Evolutionary conservation across 768 basidiomycete species (phyloP), one percentile per base, ranked within the genome.

Genomic region (Leccinum rimulosum): DNA sequence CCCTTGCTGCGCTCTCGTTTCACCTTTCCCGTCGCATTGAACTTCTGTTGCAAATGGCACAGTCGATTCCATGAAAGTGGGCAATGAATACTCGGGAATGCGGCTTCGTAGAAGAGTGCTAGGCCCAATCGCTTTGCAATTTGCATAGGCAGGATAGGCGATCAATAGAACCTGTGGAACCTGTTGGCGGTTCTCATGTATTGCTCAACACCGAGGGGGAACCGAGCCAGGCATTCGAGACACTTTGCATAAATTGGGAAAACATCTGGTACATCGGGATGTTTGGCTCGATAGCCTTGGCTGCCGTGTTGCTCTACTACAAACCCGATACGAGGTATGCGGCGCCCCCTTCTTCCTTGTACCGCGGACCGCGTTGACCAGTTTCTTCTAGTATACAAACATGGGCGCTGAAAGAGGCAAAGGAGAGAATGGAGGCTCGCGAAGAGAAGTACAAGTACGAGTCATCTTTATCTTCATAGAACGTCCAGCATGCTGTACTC

Each of bases 321-420:
- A 95, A 95, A 75, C 94, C 94, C 3, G 92, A 96, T 70, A 94
- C 91, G 17, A 93, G 89, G 94, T 94, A 64, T 60, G 89, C 62
- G 4, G 35, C 6, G 2, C 31, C 19, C n/a, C 27, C 12, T 30
- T 10, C 53, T 55, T 51, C 35, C 50, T 56, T 51, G 49, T 25
- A 54, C 56, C 22, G 25, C 58, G 33, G 36, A 10, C 10, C n/a
- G 25, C 25, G 11, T 48, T 52, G 54, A 61, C 48, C 52, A 14
- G 22, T 49, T 17, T 15, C 30, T 6, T 59, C 36, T 67, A 97
- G 94, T 71, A 90, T 97, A 75, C 89, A 93, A 76, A 85, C 88
- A 1, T 97, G 95, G 94, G 95, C 95, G 33, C 75, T 95, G 70
- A 81, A 87, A 63, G 94, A 97, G 74, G 94, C 94, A 10, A 93